A percentile compares a stretch with the other conserved stretches of the same genome.
These are phyloP conservation scores for Tardiomyces depauwii DNA, from an alignment of 1,139 yeast genomes.

Conservation along the genomic window DNA sequence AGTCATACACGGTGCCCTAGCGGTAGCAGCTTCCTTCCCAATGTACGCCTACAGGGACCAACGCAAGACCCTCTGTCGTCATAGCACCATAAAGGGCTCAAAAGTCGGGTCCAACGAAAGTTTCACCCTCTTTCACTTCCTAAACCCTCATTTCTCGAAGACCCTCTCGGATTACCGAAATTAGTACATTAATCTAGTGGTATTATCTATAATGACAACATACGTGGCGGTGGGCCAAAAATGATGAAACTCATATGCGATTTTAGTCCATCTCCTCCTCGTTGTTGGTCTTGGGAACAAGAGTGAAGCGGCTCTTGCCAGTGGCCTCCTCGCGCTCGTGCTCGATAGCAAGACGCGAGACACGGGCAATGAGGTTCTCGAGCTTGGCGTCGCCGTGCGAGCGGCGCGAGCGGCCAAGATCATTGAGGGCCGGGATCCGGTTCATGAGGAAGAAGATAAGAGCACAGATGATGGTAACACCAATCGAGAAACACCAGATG, in stretches of 20 bases:
- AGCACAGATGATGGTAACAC: constrained; percentile 93
- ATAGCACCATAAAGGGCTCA: too few species aligned
- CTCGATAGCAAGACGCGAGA: constrained; percentile 28
- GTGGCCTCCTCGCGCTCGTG: constrained; percentile 23
- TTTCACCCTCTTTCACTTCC: too few species aligned
- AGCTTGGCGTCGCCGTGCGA: constrained; percentile 22
- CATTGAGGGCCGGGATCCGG: constrained; percentile 20
- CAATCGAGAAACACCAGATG: constrained; percentile 91
- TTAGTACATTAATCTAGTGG: neutral
- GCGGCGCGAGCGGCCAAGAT: constrained; percentile 25
- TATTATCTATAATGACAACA: neutral
- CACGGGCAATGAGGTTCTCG: constrained; percentile 27
- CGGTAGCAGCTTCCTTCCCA: too few species aligned
- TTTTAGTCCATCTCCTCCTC: constrained; percentile 27
- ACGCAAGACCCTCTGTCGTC: too few species aligned
- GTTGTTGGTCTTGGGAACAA: constrained; percentile 22
- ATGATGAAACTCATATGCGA: neutral
- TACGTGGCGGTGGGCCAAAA: neutral
- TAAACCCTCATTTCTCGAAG: too few species aligned
- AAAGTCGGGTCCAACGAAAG: too few species aligned
- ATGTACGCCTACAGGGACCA: too few species aligned
- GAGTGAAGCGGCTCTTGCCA: constrained; percentile 23
- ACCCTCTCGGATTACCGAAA: too few species aligned
- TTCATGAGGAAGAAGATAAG: constrained; percentile 85
- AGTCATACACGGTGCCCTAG: too few species aligned